Conservation (phyloP, 441 rosid species). For the Erysimum cheiri region DNA sequence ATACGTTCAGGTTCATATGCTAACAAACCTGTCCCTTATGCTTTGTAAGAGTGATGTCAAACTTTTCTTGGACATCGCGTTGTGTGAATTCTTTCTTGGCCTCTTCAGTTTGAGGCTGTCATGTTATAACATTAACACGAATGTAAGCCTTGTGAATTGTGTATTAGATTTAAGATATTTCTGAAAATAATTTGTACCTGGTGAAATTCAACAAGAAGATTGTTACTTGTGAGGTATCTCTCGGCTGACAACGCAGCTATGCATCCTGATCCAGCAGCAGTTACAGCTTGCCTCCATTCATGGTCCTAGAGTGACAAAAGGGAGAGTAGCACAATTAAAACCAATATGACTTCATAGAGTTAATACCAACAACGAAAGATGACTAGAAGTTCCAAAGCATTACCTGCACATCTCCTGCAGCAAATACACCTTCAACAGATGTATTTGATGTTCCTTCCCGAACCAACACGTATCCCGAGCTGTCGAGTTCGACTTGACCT, state of each 20-base stretch:
- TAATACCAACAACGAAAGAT: constrained; percentile 10
- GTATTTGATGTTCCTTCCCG: constrained; percentile 81
- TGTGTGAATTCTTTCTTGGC: constrained; percentile 81
- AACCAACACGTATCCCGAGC: constrained; percentile 79
- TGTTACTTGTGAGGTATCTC: constrained; percentile 87
- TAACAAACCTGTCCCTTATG: constrained; percentile 83
- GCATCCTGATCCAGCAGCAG: constrained; percentile 99
- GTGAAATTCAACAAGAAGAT: constrained; percentile 92
- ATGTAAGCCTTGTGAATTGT: constrained; percentile 30
- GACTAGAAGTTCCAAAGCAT: constrained; percentile 31
- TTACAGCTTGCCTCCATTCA: constrained; percentile 98
- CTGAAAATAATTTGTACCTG: constrained; percentile 59
- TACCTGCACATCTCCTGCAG: constrained; percentile 99
- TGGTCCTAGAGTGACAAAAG: constrained; percentile 66
- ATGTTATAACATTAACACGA: constrained; percentile 38
- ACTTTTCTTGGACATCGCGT: constrained; percentile 86
- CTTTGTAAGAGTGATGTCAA: constrained; percentile 78
- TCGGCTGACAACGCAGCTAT: constrained; percentile 95
- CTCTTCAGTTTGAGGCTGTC: constrained; percentile 88
- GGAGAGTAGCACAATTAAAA: constrained; percentile 29
- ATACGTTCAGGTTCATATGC: constrained; percentile 21
- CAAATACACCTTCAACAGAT: constrained; percentile 93
- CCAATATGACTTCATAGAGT: constrained; percentile 32
- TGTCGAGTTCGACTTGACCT: constrained; percentile 93
- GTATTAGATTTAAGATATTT: constrained; percentile 8